phyloP scores from a whole-genome alignment of 116 monocot species.

The Dioscorea cayenensis region DNA sequence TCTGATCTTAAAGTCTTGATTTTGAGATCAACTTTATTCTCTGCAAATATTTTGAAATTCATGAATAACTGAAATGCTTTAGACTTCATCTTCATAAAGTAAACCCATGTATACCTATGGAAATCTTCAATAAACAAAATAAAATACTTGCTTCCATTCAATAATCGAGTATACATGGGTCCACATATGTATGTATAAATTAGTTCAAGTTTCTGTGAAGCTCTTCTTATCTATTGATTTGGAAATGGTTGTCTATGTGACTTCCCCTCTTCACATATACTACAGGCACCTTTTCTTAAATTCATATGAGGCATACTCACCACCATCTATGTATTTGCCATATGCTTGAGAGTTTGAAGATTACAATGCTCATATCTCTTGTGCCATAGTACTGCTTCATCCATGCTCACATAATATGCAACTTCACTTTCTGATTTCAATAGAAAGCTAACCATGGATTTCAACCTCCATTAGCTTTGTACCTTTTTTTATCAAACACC shows the following conservation, averaged over 20 bases:
- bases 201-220: neutral
- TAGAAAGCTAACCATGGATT: neutral
- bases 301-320: neutral
- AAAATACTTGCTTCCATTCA: neutral
- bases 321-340: neutral
- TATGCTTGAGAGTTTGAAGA: neutral
- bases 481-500: neutral
- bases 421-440: neutral
- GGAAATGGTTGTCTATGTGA: neutral
- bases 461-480: neutral
- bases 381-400: neutral
- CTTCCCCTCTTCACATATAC: neutral
- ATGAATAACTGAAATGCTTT: neutral
- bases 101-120: neutral
- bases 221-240: neutral
- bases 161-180: neutral
- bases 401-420: neutral
- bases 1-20: neutral
- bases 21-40: neutral
- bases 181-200: slow-evolving; percentile 2
- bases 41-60: neutral
- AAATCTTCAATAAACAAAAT: slow-evolving; percentile 5
- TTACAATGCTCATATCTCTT: neutral
- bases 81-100: neutral
- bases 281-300: neutral